Base-by-base conservation (phyloP, 1,284 basidiomycete genomes). In the Trichosporon ovoides region DNA sequence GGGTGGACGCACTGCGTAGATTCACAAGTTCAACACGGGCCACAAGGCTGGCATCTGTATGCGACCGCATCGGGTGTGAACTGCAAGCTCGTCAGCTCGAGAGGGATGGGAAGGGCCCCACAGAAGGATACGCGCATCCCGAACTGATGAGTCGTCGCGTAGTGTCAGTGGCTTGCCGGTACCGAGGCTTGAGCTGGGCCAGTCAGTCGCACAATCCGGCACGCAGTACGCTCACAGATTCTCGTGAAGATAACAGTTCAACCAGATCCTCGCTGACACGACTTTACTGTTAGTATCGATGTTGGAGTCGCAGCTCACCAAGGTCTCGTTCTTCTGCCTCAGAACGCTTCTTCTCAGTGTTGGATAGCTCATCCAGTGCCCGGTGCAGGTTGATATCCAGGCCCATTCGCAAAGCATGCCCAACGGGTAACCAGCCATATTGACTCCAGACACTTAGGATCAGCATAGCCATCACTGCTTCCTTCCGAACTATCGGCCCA, bases 381-480 rank as follows among this genome's bases (percentile, higher is more conserved):
- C 88, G 85, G 74, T 96, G 91, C 22, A 96, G 80, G 34, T 92
- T 91, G 55, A 96, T 85, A 74, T 96, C 92, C 58, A 96, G 80
- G 10, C 90, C 92, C 89, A 95, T 94, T 38, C 92, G 84, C 83
- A 96, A 87, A 3, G 92, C 92, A 71, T 95, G 89, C 3, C 76
- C 76, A 54, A 88, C 88, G 6, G 91, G 90, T 36, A 95, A 81
- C 92, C 92, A 95, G 0, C 90, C 91, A 64, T 91, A 92, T 48
- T 92, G 91, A 72, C 87, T 91, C 89, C 92, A 95, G 1, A 91
- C 89, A 36, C 91, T 89, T 53, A 96, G 80, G 43, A 96, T 81
- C 6, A 95, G 78, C 88, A 94, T 93, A 7, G 91, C 91, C 84
- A 93, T 91, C 24, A 95, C 91, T 35, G 91, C 92, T 77, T 95